Percentiles rank a stretch among this genome's conserved stretches.
Conservation (phyloP, 1,139 yeast genomes). For the Suhomyces ambrosiae region DNA sequence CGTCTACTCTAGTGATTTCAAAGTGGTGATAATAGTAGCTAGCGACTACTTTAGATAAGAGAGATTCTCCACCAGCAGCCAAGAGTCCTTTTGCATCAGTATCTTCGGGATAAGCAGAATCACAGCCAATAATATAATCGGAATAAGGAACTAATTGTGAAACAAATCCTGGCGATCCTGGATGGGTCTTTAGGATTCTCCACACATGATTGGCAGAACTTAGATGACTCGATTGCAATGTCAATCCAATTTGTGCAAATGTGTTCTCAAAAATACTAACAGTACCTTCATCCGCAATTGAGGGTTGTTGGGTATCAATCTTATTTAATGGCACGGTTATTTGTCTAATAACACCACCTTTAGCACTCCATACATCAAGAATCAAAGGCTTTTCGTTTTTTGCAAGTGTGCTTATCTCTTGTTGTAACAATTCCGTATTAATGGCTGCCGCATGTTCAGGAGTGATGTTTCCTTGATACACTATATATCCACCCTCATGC, state of each 20-base stretch:
- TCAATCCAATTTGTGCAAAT: slow-evolving; percentile 56
- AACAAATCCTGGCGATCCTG: slow-evolving; percentile 79
- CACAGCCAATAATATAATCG: slow-evolving; percentile 90
- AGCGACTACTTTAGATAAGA: slow-evolving; percentile 65
- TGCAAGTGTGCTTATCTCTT: slow-evolving; percentile 40
- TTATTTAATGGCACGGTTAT: slow-evolving; percentile 47
- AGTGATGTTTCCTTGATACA: slow-evolving; percentile 40
- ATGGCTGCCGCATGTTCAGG: slow-evolving; percentile 43
- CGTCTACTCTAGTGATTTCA: slow-evolving; percentile 35
- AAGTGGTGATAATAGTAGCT: slow-evolving; percentile 57
- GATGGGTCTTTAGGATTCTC: slow-evolving; percentile 77
- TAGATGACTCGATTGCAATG: slow-evolving; percentile 77
- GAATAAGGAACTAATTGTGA: slow-evolving; percentile 85
- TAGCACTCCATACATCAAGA: slow-evolving; percentile 83
- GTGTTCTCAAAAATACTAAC: slow-evolving; percentile 22
- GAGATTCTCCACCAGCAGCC: slow-evolving; percentile 83
- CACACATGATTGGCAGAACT: slow-evolving; percentile 81
- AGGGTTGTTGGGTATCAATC: slow-evolving; percentile 17
- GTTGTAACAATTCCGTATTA: slow-evolving; percentile 34
- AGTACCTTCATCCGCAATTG: slow-evolving; percentile 11
- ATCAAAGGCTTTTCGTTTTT: slow-evolving; percentile 42
- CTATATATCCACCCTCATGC: slow-evolving; percentile 47
- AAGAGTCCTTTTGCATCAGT: slow-evolving; percentile 63
- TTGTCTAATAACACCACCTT: slow-evolving; percentile 72
- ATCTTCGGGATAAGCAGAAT: slow-evolving; percentile 49